phyloP scores from a whole-genome alignment of 2,329 filamentous ascomycete species.

The Fusarium albosuccineum region DNA sequence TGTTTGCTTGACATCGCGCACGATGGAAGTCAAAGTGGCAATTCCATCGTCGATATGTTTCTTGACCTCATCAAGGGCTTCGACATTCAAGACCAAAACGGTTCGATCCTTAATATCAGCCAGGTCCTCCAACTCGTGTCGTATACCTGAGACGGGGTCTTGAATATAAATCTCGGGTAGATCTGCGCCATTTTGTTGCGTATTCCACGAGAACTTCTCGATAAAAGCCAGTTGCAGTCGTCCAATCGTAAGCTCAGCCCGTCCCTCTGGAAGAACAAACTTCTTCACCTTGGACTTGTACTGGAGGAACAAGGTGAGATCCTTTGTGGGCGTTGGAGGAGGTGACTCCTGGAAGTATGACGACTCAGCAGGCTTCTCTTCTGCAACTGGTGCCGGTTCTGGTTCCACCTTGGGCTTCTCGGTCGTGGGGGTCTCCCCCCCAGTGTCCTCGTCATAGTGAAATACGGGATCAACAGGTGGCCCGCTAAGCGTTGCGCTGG shows the following conservation, averaged over 20 bases:
- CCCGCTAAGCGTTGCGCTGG: slow-evolving; percentile 71
- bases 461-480: slow-evolving; percentile 65
- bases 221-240: slow-evolving; percentile 96
- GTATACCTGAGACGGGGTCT: slow-evolving; percentile 93
- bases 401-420: slow-evolving; percentile 43
- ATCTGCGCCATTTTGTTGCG: slow-evolving; percentile 91
- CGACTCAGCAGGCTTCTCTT: slow-evolving; percentile 58
- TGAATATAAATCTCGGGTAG: slow-evolving; percentile 98
- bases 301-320: slow-evolving; percentile 93
- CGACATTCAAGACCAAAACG: slow-evolving; percentile 94
- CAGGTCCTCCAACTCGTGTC: slow-evolving; percentile 95
- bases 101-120: slow-evolving; percentile 94
- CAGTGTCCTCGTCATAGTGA: slow-evolving; percentile 29
- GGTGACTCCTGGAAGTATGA: slow-evolving; percentile 73
- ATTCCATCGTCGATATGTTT: slow-evolving; percentile 95
- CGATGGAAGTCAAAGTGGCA: slow-evolving; percentile 80
- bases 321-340: slow-evolving; percentile 77
- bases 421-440: slow-evolving; percentile 30
- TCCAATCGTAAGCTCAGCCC: slow-evolving; percentile 86
- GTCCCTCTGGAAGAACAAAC: slow-evolving; percentile 87
- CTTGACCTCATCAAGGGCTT: slow-evolving; percentile 95
- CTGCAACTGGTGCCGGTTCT: slow-evolving; percentile 50
- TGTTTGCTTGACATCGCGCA: slow-evolving; percentile 88
- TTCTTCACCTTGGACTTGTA: slow-evolving; percentile 99
- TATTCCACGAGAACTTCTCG: slow-evolving; percentile 99